Percentiles rank a stretch among this genome's conserved stretches.
Conservation (phyloP, 108 stramenopile species). For the Skeletonema costatum region DNA sequence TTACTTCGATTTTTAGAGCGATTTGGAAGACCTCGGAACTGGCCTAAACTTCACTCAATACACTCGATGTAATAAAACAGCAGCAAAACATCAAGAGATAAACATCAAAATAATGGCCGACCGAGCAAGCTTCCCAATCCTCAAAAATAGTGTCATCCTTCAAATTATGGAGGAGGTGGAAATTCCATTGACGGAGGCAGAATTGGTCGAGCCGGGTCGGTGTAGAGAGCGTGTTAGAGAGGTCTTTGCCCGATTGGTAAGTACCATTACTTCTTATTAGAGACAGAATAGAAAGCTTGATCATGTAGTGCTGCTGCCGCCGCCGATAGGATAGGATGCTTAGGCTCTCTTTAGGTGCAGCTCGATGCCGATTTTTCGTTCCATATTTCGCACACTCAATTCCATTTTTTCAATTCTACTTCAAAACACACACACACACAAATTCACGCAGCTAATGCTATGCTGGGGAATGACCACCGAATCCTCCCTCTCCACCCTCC, state of each 20-base stretch:
- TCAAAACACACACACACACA: background rate
- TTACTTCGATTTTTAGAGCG: too few relatives aligned
- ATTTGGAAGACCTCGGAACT: too few relatives aligned
- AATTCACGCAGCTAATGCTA: slow-evolving; percentile 41
- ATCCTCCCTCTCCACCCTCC: slow-evolving; percentile 31
- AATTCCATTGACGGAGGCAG: slow-evolving; percentile 75
- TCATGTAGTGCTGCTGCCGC: too few relatives aligned
- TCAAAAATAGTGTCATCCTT: slow-evolving; percentile 82
- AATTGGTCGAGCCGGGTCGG: slow-evolving; percentile 78
- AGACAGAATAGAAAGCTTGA: too few relatives aligned
- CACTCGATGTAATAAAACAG: too few relatives aligned
- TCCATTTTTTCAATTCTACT: background rate
- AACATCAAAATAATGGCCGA: background rate
- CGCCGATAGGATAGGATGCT: too few relatives aligned
- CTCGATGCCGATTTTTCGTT: too few relatives aligned
- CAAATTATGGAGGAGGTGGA: slow-evolving; percentile 83
- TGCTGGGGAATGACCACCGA: slow-evolving; percentile 67
- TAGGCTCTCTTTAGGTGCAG: too few relatives aligned
- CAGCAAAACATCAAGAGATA: background rate
- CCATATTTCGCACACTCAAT: too few relatives aligned
- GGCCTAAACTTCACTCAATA: too few relatives aligned
- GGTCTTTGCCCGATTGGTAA: slow-evolving; percentile 68
- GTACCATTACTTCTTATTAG: slow-evolving; percentile 16
- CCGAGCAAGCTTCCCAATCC: slow-evolving; percentile 64
- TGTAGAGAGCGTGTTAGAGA: slow-evolving; percentile 83